These are phyloP conservation scores for Gymnopilus junonius DNA, from an alignment of 768 basidiomycete genomes.

Conservation along the genomic window DNA sequence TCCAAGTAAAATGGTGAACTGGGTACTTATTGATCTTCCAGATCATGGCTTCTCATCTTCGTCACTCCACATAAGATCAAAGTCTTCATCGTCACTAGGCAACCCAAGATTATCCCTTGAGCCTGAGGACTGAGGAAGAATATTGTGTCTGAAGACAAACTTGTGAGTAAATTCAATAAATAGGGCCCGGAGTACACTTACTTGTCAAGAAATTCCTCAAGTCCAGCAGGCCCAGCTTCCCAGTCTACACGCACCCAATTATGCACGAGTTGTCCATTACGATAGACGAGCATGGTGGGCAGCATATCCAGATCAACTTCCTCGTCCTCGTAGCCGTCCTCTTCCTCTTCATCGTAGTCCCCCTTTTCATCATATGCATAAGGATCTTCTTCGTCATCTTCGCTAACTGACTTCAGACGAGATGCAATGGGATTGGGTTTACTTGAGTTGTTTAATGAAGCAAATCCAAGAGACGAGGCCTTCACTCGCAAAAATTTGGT, in stretches of 20 bases:
- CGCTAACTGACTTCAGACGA: conserved; percentile 21
- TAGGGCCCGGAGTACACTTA: conserved; percentile 33
- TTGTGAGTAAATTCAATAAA: neutral
- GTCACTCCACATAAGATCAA: conserved; percentile 57
- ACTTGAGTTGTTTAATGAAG: conserved; percentile 32
- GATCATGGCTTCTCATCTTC: conserved; percentile 41
- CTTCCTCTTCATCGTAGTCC: conserved; percentile 47
- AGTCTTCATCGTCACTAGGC: conserved; percentile 56
- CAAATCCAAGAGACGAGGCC: conserved; percentile 79
- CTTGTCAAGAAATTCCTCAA: conserved; percentile 72
- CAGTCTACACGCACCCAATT: conserved; percentile 90
- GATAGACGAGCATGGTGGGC: conserved; percentile 80
- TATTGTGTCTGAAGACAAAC: conserved; percentile 25
- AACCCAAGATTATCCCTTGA: conserved; percentile 50
- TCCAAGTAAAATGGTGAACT: neutral
- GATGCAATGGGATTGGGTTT: conserved; percentile 24
- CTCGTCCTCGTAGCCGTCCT: conserved; percentile 55
- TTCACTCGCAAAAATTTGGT: conserved; percentile 85
- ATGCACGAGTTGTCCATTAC: conserved; percentile 80
- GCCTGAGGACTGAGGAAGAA: conserved; percentile 27
- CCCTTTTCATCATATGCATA: conserved; percentile 42
- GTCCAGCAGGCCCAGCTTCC: conserved; percentile 72
- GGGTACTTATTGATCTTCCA: neutral
- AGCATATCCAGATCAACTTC: conserved; percentile 79
- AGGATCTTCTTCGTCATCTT: conserved; percentile 51